Conservation (phyloP, 768 basidiomycete genomes). For the Neoboletus brunneissimus region DNA sequence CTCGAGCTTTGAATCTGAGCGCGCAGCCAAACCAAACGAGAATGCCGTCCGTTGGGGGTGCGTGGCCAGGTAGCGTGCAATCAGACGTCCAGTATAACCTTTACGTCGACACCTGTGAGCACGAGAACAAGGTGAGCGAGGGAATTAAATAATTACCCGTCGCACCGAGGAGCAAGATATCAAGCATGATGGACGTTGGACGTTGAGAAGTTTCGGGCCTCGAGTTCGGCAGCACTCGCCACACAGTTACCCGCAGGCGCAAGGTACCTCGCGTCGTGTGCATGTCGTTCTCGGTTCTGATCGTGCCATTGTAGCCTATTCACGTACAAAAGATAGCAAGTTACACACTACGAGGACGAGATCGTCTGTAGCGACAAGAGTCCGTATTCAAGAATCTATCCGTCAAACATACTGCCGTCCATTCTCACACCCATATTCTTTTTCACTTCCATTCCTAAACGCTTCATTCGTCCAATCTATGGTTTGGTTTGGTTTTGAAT, state of each 20-base stretch:
- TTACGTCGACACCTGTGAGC: conserved; percentile 10
- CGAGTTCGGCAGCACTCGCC: conserved; percentile 1
- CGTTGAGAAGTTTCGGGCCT: conserved; percentile 9
- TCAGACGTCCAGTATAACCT: conserved; percentile 71
- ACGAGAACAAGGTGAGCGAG: conserved; percentile 1
- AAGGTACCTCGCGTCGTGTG: conserved; percentile 10
- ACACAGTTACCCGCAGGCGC: conserved; percentile 7
- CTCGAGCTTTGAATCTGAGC: conserved; percentile 62
- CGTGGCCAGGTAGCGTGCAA: conserved; percentile 59
- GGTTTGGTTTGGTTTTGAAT: neutral
- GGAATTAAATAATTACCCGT: conserved; percentile 39
- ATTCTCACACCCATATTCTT: conserved; percentile 84
- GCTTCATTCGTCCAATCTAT: conserved; percentile 79
- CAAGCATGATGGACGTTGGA: conserved; percentile 35
- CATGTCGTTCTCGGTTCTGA: conserved; percentile 6
- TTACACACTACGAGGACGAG: neutral
- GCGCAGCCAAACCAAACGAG: conserved; percentile 66
- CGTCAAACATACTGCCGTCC: conserved; percentile 69
- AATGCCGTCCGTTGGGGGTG: conserved; percentile 62
- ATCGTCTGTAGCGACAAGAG: neutral
- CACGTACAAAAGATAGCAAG: neutral
- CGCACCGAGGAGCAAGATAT: conserved; percentile 71
- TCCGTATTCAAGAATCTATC: conserved; percentile 11
- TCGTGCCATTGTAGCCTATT: neutral
- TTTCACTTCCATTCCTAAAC: conserved; percentile 84